Percentiles rank a stretch among this genome's conserved stretches.
phyloP scores from a whole-genome alignment of 495 filamentous ascomycete genomes.

The Halenospora varia region DNA sequence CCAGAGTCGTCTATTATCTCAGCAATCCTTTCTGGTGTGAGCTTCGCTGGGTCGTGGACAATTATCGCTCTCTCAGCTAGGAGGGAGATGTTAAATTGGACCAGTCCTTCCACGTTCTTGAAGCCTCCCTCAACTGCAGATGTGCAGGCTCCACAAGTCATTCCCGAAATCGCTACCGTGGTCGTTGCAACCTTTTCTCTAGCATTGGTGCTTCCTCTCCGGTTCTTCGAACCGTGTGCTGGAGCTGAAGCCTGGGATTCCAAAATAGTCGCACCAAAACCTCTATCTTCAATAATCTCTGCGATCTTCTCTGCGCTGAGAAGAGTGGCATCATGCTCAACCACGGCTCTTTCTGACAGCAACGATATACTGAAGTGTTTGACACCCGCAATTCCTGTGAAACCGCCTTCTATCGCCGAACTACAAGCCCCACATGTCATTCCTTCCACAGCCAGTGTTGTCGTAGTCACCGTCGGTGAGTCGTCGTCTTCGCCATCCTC shows the following conservation, averaged over 20 bases:
- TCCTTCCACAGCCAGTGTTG: conserved; percentile 81
- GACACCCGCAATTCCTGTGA: conserved; percentile 71
- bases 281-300: conserved; percentile 83
- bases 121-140: conserved; percentile 84
- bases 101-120: conserved; percentile 65
- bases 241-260: conserved; percentile 38
- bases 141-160: conserved; percentile 96
- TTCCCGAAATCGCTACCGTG: conserved; percentile 87
- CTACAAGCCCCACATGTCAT: conserved; percentile 99
- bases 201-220: conserved; percentile 8
- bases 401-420: conserved; percentile 80
- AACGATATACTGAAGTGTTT: conserved; percentile 90
- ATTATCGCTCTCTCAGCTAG: conserved; percentile 89
- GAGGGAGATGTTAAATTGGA: conserved; percentile 91
- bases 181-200: conserved; percentile 53
- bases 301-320: conserved; percentile 68
- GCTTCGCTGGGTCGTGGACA: conserved; percentile 66
- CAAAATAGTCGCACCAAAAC: conserved; percentile 85
- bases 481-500: conserved; percentile 27
- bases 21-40: conserved; percentile 70
- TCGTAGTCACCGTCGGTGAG: conserved; percentile 46
- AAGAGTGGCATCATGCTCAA: conserved; percentile 72
- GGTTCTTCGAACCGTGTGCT: conserved; percentile 29
- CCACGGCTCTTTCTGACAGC: conserved; percentile 84
- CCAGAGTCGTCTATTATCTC: conserved; percentile 89